A percentile compares a stretch with the other conserved stretches of the same genome.
Conservation (phyloP, 1,284 basidiomycete genomes). For the Marasmius tenuissimus region DNA sequence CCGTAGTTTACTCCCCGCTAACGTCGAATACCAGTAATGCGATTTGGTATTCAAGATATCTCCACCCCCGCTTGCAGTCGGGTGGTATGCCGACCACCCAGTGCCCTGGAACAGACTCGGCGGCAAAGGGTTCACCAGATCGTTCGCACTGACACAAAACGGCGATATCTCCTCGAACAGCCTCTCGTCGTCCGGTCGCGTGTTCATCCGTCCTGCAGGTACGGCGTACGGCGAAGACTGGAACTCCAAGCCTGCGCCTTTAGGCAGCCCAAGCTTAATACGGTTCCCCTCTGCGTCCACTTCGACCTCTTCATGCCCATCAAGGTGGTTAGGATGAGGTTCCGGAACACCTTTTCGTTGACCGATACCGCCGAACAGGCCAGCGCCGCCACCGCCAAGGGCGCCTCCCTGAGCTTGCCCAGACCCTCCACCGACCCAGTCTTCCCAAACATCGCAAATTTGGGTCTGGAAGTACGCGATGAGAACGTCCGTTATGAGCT, state of each 20-base stretch:
- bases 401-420: conserved; percentile 33
- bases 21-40: conserved; percentile 88
- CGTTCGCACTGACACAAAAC: conserved; percentile 90
- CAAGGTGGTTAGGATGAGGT: conserved; percentile 17
- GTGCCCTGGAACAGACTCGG: conserved; percentile 86
- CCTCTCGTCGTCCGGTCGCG: conserved; percentile 56
- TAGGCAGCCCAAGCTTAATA: conserved; percentile 21
- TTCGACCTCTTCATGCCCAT: conserved; percentile 28
- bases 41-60: conserved; percentile 45
- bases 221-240: conserved; percentile 44
- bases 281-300: conserved; percentile 28
- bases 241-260: conserved; percentile 28
- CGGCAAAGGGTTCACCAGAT: conserved; percentile 92
- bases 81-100: conserved; percentile 83
- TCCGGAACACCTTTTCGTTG: conserved; percentile 64
- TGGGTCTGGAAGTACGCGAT: conserved; percentile 86
- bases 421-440: conserved; percentile 50
- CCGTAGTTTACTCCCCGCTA: conserved; percentile 75
- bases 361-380: conserved; percentile 74
- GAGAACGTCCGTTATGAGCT: conserved; percentile 82
- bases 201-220: conserved; percentile 73
- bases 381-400: conserved; percentile 37
- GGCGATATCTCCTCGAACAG: conserved; percentile 85
- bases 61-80: conserved; percentile 27
- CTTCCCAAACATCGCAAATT: conserved; percentile 83